phyloP scores from a whole-genome alignment of 2,329 filamentous ascomycete species.

The Mollisiaceae sp. region DNA sequence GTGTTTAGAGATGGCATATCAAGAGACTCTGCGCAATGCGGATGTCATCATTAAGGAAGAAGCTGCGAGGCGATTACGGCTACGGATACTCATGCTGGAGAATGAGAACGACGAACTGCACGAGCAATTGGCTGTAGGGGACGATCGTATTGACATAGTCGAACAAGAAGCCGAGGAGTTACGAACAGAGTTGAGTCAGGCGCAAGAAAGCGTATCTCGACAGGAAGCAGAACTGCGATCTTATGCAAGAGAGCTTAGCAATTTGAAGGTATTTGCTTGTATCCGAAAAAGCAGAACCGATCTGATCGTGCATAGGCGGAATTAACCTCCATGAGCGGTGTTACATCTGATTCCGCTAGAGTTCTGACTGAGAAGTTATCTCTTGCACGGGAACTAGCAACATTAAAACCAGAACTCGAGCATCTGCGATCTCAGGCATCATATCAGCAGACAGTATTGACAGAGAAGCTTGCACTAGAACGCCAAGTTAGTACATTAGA shows the following conservation, averaged over 20 bases:
- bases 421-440: constrained; percentile 62
- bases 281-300: neutral
- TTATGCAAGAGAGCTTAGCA: constrained; percentile 59
- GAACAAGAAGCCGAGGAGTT: constrained; percentile 54
- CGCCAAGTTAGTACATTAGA: constrained; percentile 78
- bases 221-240: constrained; percentile 50
- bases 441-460: constrained; percentile 69
- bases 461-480: constrained; percentile 81
- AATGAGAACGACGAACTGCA: constrained; percentile 75
- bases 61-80: constrained; percentile 69
- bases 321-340: constrained; percentile 68
- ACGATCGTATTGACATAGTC: constrained; percentile 62
- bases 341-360: constrained; percentile 73
- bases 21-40: constrained; percentile 66
- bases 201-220: constrained; percentile 46
- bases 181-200: constrained; percentile 53
- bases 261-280: constrained; percentile 55
- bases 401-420: constrained; percentile 65
- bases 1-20: constrained; percentile 71
- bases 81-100: constrained; percentile 73
- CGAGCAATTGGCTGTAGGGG: constrained; percentile 63
- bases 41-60: constrained; percentile 77
- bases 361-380: constrained; percentile 69
- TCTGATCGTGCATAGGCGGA: constrained; percentile 62
- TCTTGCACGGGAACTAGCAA: constrained; percentile 62